These are phyloP conservation scores for Sporothrix pallida DNA, from an alignment of 2,329 filamentous ascomycete genomes.

Conservation along the genomic window DNA sequence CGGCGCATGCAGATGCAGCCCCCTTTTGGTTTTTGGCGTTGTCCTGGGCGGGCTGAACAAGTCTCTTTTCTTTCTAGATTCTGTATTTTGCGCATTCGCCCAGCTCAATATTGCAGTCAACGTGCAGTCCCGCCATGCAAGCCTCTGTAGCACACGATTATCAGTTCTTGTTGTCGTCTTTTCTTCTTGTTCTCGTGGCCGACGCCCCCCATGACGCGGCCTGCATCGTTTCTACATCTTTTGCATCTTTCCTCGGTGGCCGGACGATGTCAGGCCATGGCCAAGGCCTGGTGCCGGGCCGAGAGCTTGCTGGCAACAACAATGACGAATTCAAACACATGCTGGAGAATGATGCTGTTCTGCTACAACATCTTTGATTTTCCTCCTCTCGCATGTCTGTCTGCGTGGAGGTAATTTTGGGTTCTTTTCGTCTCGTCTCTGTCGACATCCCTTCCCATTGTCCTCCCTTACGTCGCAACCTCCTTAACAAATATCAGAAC, in stretches of 20 bases:
- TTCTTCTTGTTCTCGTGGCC: neutral
- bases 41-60: too few species aligned
- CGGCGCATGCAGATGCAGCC: conserved; percentile 12
- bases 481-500: neutral
- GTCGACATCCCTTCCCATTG: neutral
- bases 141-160: neutral
- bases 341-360: neutral
- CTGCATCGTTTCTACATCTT: neutral
- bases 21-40: neutral
- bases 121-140: neutral
- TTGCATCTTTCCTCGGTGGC: neutral
- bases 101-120: too few species aligned
- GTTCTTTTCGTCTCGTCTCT: neutral
- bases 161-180: neutral
- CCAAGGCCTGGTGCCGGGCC: neutral
- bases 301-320: neutral
- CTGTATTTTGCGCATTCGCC: neutral
- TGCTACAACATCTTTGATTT: neutral
- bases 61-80: neutral
- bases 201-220: conserved; percentile 25
- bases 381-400: too few species aligned
- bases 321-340: too few species aligned
- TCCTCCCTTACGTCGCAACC: conserved; percentile 10
- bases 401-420: too few species aligned
- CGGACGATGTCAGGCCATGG: neutral